These are phyloP conservation scores for Thelephora terrestris DNA, from an alignment of 1,284 basidiomycete genomes.

Conservation along the genomic window DNA sequence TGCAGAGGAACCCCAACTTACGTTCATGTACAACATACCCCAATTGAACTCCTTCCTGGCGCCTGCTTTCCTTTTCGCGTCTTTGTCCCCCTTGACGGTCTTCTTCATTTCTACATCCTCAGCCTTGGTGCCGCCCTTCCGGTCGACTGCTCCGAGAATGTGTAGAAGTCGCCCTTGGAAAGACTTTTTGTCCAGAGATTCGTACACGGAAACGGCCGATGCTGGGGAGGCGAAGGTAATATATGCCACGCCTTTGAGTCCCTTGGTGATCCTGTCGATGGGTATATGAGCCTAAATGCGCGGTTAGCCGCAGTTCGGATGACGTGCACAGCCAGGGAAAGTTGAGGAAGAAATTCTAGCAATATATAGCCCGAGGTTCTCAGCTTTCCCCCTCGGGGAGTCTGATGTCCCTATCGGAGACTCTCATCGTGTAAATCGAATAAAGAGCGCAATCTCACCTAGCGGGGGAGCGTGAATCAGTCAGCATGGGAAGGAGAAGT, in stretches of 20 bases:
- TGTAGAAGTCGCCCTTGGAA: slow-evolving; percentile 93
- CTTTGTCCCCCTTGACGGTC: slow-evolving; percentile 64
- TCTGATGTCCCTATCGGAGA: slow-evolving; percentile 38
- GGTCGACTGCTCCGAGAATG: slow-evolving; percentile 75
- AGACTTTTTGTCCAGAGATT: slow-evolving; percentile 72
- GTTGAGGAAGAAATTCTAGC: slow-evolving; percentile 34
- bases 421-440: slow-evolving; percentile 26
- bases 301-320: neutral
- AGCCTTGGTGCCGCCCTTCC: slow-evolving; percentile 36
- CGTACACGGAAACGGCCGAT: slow-evolving; percentile 69
- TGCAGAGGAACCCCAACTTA: slow-evolving; percentile 31
- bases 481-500: neutral
- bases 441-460: neutral
- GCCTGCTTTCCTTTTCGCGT: slow-evolving; percentile 60
- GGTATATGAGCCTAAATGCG: slow-evolving; percentile 71
- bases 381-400: slow-evolving; percentile 38
- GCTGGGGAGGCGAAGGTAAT: slow-evolving; percentile 62
- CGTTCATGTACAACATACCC: slow-evolving; percentile 97
- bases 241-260: slow-evolving; percentile 80
- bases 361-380: slow-evolving; percentile 46
- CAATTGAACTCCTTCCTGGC: slow-evolving; percentile 89
- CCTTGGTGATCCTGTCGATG: slow-evolving; percentile 54
- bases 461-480: neutral
- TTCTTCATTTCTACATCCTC: slow-evolving; percentile 37
- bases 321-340: slow-evolving; percentile 3